Conservation (phyloP, 192 early-diverging fungal genomes). For the Rhizoclosmatium sp. region DNA sequence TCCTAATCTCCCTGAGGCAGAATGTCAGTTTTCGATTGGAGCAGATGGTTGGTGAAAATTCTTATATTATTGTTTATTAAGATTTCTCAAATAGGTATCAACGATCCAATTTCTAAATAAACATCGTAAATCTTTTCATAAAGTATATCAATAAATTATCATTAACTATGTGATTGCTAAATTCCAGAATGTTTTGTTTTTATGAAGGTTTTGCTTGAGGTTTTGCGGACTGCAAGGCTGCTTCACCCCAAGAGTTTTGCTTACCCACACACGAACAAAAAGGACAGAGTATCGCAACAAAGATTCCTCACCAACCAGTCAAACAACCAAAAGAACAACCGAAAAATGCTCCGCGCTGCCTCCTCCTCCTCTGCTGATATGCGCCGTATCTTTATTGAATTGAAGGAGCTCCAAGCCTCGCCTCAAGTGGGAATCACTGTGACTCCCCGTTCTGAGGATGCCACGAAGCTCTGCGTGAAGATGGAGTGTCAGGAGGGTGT, state of each 20-base stretch:
- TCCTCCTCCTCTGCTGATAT: background rate
- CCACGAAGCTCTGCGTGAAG: constrained; percentile 1
- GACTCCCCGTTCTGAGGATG: background rate
- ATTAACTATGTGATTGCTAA: too few species aligned
- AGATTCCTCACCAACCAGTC: too few species aligned
- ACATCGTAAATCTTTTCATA: background rate
- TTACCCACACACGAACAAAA: background rate
- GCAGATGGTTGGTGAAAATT: constrained; percentile 64
- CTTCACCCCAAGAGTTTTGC: background rate
- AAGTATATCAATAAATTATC: too few species aligned
- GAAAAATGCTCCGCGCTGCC: too few species aligned
- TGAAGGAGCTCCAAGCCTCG: background rate
- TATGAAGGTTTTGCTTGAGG: background rate
- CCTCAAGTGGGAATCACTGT: constrained; percentile 4
- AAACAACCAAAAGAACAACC: too few species aligned
- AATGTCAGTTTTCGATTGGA: constrained; percentile 91
- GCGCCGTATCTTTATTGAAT: constrained; percentile 7
- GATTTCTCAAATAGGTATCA: constrained; percentile 1
- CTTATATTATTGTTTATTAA: background rate
- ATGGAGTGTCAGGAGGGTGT: constrained; percentile 22
- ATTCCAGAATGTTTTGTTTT: background rate
- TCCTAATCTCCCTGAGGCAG: constrained; percentile 89
- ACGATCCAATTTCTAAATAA: constrained; percentile 6
- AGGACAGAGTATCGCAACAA: too few species aligned
- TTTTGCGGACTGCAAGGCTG: background rate